phyloP scores from a whole-genome alignment of 1,139 yeast species.

The Hyphopichia burtonii region DNA sequence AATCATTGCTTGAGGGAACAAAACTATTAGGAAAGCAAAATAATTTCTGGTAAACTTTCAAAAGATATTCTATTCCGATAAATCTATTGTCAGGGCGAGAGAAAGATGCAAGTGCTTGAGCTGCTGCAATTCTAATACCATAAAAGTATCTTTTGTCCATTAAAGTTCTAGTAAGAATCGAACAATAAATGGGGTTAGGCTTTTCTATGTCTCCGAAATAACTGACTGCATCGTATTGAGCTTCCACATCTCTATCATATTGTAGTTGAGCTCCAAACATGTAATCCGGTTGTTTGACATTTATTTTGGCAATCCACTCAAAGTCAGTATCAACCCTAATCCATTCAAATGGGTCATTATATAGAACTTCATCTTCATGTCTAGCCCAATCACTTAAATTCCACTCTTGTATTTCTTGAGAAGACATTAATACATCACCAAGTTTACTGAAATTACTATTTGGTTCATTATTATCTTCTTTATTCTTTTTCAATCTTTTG shows the following conservation, averaged over 20 bases:
- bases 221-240: constrained; percentile 81
- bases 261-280: constrained; percentile 94
- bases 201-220: constrained; percentile 64
- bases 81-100: constrained; percentile 62
- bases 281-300: constrained; percentile 87
- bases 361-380: constrained; percentile 61
- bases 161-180: constrained; percentile 74
- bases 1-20: constrained; percentile 80
- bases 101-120: constrained; percentile 66
- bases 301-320: constrained; percentile 89
- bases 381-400: constrained; percentile 68
- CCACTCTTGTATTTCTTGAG: constrained; percentile 70
- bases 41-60: constrained; percentile 65
- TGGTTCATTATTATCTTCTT: constrained; percentile 38
- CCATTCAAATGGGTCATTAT: constrained; percentile 96
- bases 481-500: constrained; percentile 63
- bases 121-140: constrained; percentile 89
- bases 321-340: constrained; percentile 93
- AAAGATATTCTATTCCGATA: constrained; percentile 71
- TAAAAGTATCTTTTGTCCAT: constrained; percentile 85
- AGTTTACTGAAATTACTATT: constrained; percentile 52
- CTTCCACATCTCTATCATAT: constrained; percentile 95
- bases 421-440: constrained; percentile 72
- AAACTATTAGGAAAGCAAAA: constrained; percentile 69
- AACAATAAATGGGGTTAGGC: constrained; percentile 67